phyloP scores from a whole-genome alignment of 2,329 filamentous ascomycete genomes.

The Macrophomina tecta region DNA sequence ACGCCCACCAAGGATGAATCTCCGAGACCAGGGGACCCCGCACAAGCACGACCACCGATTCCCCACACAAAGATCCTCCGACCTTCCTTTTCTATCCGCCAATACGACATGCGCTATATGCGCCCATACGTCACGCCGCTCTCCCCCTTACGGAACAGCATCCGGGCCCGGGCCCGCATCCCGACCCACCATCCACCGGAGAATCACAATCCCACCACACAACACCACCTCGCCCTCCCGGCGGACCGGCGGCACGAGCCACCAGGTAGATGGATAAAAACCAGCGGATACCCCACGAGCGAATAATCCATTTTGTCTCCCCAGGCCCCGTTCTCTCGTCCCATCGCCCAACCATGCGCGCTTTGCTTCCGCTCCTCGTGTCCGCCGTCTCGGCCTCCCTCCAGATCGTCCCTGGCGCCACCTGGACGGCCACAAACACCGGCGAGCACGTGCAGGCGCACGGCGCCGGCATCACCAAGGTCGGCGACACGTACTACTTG shows the following conservation, averaged over 20 bases:
- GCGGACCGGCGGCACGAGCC: not conserved
- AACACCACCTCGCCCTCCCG: not conserved
- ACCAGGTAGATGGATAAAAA: not conserved
- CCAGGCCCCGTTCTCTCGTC: too few species aligned
- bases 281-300: not conserved
- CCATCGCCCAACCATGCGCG: not conserved
- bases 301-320: not conserved
- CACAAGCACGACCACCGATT: not conserved
- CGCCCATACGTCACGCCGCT: not conserved
- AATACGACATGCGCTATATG: too few species aligned
- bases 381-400: constrained; percentile 40
- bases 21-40: not conserved
- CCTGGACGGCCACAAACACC: constrained; percentile 48
- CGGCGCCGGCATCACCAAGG: constrained; percentile 67
- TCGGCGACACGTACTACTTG: constrained; percentile 66
- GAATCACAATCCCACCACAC: not conserved
- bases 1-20: not conserved
- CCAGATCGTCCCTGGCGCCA: constrained; percentile 47
- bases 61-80: not conserved
- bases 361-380: constrained; percentile 28
- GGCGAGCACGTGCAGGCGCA: constrained; percentile 70
- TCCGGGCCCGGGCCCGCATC: not conserved
- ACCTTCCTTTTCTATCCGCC: not conserved
- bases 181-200: constrained; percentile 8
- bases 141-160: not conserved